Evolutionary conservation across 2,329 filamentous ascomycete species (phyloP).

Genomic region (Colletotrichum nymphaeae): DNA sequence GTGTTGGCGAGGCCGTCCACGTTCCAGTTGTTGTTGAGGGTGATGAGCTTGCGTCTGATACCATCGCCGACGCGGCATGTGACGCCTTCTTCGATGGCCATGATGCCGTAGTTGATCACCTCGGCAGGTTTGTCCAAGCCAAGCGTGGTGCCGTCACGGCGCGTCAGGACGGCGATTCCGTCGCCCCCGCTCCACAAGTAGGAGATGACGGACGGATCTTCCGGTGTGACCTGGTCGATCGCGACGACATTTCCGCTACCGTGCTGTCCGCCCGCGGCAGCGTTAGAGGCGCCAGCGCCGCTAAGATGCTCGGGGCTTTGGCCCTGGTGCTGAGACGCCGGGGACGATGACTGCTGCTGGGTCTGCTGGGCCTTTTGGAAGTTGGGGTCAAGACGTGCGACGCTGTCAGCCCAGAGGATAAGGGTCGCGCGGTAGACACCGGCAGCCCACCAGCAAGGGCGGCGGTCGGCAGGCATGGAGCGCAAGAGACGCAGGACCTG

Average conservation of each 20-base stretch:
- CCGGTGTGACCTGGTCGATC: constrained; percentile 54
- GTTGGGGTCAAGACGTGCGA: constrained; percentile 51
- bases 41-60: constrained; percentile 53
- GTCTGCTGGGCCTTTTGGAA: constrained; percentile 44
- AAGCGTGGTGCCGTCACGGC: constrained; percentile 45
- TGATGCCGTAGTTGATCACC: constrained; percentile 54
- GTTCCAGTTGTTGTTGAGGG: constrained; percentile 54
- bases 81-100: constrained; percentile 51
- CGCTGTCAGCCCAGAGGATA: constrained; percentile 71
- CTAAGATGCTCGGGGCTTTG: constrained; percentile 23
- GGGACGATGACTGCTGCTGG: constrained; percentile 30
- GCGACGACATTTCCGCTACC: constrained; percentile 39
- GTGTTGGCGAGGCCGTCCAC: constrained; percentile 39
- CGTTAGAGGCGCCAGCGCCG: constrained; percentile 21
- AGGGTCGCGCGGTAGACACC: constrained; percentile 76
- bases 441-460: constrained; percentile 78
- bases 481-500: constrained; percentile 73
- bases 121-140: constrained; percentile 51
- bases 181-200: constrained; percentile 54
- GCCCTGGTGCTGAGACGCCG: constrained; percentile 17
- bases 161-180: constrained; percentile 46
- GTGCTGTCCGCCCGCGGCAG: background rate
- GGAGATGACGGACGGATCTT: constrained; percentile 49
- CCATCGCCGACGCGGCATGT: constrained; percentile 57
- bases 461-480: constrained; percentile 67